A percentile compares a stretch with the other conserved stretches of the same genome.
Evolutionary conservation across 2,329 filamentous ascomycete species (phyloP).

Genomic region (Fusarium denticulatum): DNA sequence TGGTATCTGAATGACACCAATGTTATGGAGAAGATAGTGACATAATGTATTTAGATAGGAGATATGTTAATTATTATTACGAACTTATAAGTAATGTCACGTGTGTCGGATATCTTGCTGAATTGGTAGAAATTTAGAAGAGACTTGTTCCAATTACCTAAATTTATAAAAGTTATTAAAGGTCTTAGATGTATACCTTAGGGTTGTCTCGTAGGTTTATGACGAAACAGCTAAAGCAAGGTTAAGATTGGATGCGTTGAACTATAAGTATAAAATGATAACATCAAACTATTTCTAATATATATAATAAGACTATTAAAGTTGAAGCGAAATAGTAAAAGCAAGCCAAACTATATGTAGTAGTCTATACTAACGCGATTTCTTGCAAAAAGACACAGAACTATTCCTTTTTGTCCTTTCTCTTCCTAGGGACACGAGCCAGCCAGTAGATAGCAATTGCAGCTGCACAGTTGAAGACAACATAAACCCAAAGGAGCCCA

Average conservation of each 20-base stretch:
- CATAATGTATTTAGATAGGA: background rate
- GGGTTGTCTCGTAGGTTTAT: background rate
- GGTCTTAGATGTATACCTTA: background rate
- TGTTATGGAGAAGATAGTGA: background rate
- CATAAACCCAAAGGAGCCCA: slow-evolving; percentile 63
- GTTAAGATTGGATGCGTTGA: too few species aligned
- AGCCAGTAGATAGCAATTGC: slow-evolving; percentile 61
- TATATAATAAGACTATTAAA: too few species aligned
- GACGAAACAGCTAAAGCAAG: accelerated
- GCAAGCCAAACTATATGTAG: background rate
- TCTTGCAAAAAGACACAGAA: accelerated
- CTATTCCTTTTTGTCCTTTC: background rate
- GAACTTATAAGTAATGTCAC: too few species aligned
- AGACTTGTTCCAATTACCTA: background rate
- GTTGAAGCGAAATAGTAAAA: accelerated
- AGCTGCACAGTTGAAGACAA: slow-evolving; percentile 60
- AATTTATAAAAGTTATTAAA: background rate
- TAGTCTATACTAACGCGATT: accelerated
- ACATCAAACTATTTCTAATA: too few species aligned
- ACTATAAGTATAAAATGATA: too few species aligned
- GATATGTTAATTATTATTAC: background rate
- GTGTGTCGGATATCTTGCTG: too few species aligned
- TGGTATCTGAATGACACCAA: slow-evolving; percentile 18
- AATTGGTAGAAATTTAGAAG: background rate
- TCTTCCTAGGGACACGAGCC: slow-evolving; percentile 47